Evolutionary conservation across 192 early-diverging fungal genomes (phyloP).

Genomic region (Podila clonocystis): DNA sequence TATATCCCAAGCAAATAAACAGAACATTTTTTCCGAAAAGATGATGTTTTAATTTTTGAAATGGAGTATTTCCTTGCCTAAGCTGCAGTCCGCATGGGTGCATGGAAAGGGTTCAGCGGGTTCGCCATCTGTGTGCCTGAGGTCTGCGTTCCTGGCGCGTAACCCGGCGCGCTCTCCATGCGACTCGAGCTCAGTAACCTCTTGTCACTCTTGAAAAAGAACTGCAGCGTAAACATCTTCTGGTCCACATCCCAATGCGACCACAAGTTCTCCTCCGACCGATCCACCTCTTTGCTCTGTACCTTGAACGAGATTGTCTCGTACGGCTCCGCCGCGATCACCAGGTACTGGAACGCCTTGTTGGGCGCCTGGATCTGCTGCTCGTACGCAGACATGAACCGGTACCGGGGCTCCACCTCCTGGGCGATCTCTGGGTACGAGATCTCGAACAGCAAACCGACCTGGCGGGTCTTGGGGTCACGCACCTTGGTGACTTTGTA

Average conservation of each 20-base stretch:
- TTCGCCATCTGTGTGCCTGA: constrained; percentile 49
- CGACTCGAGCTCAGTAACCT: constrained; percentile 37
- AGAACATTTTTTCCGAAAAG: too few relatives aligned
- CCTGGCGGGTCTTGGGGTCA: constrained; percentile 87
- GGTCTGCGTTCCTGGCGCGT: constrained; percentile 4
- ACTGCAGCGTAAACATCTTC: constrained; percentile 88
- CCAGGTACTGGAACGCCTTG: constrained; percentile 89
- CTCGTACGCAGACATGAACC: constrained; percentile 98
- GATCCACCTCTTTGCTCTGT: constrained; percentile 93
- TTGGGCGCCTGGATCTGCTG: constrained; percentile 91
- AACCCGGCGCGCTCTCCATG: constrained; percentile 48
- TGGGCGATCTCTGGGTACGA: constrained; percentile 93
- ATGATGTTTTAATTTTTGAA: neutral
- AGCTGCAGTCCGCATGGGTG: constrained; percentile 47
- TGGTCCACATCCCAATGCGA: constrained; percentile 95
- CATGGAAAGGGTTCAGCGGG: constrained; percentile 47
- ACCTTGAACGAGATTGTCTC: constrained; percentile 95
- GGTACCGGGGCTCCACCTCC: constrained; percentile 85
- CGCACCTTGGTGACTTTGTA: constrained; percentile 93
- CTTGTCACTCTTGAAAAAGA: constrained; percentile 85
- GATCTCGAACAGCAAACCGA: constrained; percentile 93
- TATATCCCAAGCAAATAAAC: too few relatives aligned
- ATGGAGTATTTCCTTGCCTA: neutral
- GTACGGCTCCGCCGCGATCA: constrained; percentile 97
- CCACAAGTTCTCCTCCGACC: constrained; percentile 87